phyloP scores from a whole-genome alignment of 192 early-diverging fungal genomes.

The Endogone sp. region DNA sequence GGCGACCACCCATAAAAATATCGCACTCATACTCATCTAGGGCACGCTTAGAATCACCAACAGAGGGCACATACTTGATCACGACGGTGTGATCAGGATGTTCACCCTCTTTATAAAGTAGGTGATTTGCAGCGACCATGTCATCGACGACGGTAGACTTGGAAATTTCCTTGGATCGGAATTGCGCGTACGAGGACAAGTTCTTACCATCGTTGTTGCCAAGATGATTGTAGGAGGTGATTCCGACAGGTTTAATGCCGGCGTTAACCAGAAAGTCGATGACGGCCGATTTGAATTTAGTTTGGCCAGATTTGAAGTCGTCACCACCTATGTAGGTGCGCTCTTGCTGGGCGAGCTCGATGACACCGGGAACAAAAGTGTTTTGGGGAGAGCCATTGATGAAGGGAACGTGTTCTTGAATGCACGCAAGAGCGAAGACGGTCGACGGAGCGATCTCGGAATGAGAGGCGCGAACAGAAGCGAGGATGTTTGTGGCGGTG shows the following conservation, averaged over 20 bases:
- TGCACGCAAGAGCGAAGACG: conserved; percentile 93
- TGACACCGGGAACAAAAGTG: conserved; percentile 96
- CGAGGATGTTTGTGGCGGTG: conserved; percentile 89
- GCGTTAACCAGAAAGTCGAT: conserved; percentile 98
- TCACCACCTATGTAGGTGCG: conserved; percentile 94
- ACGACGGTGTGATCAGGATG: conserved; percentile 76
- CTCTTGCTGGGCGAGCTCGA: conserved; percentile 87
- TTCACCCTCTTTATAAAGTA: conserved; percentile 82
- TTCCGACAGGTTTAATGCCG: conserved; percentile 96
- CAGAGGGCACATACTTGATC: conserved; percentile 97
- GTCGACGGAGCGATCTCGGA: conserved; percentile 93
- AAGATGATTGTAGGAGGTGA: conserved; percentile 97
- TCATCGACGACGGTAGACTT: conserved; percentile 99
- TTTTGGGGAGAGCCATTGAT: conserved; percentile 99
- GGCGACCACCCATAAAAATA: conserved; percentile 98
- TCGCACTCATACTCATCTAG: conserved; percentile 98
- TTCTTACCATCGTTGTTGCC: conserved; percentile 99
- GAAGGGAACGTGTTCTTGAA: conserved; percentile 94
- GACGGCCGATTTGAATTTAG: conserved; percentile 99
- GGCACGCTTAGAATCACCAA: conserved; percentile 97
- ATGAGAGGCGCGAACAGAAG: conserved; percentile 78
- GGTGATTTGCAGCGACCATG: conserved; percentile 94
- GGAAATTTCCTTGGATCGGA: conserved; percentile 99
- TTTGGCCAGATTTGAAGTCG: conserved; percentile 99
- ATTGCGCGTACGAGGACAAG: conserved; percentile 95